Percentiles rank a stretch among this genome's conserved stretches.
Evolutionary conservation across 2,329 filamentous ascomycete species (phyloP).

Genomic region (Aureobasidium namibiae): DNA sequence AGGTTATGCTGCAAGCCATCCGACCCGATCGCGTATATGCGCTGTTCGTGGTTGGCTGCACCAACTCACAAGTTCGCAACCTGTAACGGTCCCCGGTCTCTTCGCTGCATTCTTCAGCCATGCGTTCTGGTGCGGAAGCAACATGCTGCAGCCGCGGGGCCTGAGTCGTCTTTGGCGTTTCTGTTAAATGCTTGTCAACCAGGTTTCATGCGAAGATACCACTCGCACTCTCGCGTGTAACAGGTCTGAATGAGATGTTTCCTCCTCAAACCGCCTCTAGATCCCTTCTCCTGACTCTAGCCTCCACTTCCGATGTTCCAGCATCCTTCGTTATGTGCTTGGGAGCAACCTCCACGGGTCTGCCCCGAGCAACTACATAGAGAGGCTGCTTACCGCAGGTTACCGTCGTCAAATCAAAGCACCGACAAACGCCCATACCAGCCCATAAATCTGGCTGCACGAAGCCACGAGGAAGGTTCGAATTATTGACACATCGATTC

Average conservation of each 20-base stretch:
- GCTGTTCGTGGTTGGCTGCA: constrained; percentile 3
- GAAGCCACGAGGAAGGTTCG: neutral
- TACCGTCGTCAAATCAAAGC: constrained; percentile 7
- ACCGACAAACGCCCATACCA: constrained; percentile 11
- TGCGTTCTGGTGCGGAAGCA: constrained; percentile 7
- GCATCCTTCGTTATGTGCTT: neutral
- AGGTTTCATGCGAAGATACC: neutral
- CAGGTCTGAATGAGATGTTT: neutral
- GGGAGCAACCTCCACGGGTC: neutral
- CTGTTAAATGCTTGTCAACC: neutral
- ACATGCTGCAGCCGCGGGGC: neutral
- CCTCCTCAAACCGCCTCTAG: neutral
- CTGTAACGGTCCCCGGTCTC: constrained; percentile 11
- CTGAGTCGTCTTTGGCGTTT: neutral
- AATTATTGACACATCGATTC: constrained; percentile 9
- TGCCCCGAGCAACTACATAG: neutral
- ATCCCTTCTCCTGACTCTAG: neutral
- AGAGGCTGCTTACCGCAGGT: neutral
- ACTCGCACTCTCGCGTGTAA: neutral
- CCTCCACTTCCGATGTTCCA: neutral
- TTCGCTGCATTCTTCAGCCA: neutral
- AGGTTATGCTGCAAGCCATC: constrained; percentile 7
- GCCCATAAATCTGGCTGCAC: neutral
- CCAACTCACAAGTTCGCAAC: constrained; percentile 3
- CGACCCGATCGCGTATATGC: constrained; percentile 8